Percentiles rank a stretch among this genome's conserved stretches.
These are phyloP conservation scores for Aureobasidium vineae DNA, from an alignment of 2,329 filamentous ascomycete genomes.

Conservation along the genomic window DNA sequence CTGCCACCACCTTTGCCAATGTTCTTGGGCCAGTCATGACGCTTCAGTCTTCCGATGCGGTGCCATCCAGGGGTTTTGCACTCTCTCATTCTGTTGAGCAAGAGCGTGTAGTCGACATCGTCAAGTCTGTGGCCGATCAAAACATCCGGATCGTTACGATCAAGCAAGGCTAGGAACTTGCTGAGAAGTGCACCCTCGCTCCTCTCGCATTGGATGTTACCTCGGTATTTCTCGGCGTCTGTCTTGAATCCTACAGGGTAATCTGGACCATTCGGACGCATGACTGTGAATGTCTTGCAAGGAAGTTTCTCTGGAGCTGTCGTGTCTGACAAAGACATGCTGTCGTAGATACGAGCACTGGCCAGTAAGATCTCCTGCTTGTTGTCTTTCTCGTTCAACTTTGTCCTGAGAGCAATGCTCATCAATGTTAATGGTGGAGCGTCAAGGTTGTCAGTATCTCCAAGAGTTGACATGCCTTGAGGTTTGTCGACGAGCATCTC, in stretches of 20 bases:
- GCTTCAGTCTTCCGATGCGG: slow-evolving; percentile 80
- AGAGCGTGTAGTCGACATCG: slow-evolving; percentile 90
- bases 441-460: slow-evolving; percentile 76
- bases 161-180: slow-evolving; percentile 85
- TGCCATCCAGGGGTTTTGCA: slow-evolving; percentile 95
- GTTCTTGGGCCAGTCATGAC: slow-evolving; percentile 79
- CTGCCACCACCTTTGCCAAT: slow-evolving; percentile 83
- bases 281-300: slow-evolving; percentile 86
- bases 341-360: slow-evolving; percentile 89
- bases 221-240: slow-evolving; percentile 69
- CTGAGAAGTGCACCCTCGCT: slow-evolving; percentile 81
- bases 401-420: slow-evolving; percentile 85
- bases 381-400: slow-evolving; percentile 86
- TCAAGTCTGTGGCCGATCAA: slow-evolving; percentile 94
- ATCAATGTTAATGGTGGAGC: slow-evolving; percentile 90
- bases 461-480: slow-evolving; percentile 67
- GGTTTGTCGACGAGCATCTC: slow-evolving; percentile 82
- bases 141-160: slow-evolving; percentile 87
- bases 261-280: slow-evolving; percentile 69
- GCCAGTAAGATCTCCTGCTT: slow-evolving; percentile 94
- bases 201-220: slow-evolving; percentile 75
- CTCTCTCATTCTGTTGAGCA: slow-evolving; percentile 81
- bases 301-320: slow-evolving; percentile 85
- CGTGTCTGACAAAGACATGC: slow-evolving; percentile 81
- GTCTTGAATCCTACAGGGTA: slow-evolving; percentile 88